These are phyloP conservation scores for Candida suzukii DNA, from an alignment of 805 yeast species.

Conservation along the genomic window DNA sequence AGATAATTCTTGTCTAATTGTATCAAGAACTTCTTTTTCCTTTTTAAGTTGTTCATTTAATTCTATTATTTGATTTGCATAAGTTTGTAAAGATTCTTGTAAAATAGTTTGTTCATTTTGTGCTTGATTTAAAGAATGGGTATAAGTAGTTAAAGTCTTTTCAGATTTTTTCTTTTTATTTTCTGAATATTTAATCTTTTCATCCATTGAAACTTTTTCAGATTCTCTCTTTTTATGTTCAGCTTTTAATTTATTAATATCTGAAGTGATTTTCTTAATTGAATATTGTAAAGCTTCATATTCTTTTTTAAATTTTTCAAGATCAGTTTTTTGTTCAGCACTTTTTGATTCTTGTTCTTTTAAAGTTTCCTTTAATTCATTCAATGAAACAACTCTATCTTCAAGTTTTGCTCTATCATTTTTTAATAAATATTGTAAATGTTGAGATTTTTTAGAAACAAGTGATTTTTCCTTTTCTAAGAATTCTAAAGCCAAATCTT, in stretches of 20 bases:
- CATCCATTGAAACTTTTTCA: conserved; percentile 64
- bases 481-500: conserved; percentile 62
- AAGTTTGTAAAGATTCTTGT: conserved; percentile 35
- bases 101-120: conserved; percentile 39
- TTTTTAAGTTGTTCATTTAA: conserved; percentile 37
- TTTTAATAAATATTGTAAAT: conserved; percentile 45
- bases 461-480: conserved; percentile 58
- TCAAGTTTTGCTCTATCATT: conserved; percentile 34
- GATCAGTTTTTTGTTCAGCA: conserved; percentile 30
- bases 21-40: conserved; percentile 55
- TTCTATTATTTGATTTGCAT: conserved; percentile 35
- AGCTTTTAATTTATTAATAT: conserved; percentile 26
- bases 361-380: conserved; percentile 34
- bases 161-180: conserved; percentile 52
- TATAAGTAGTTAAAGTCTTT: conserved; percentile 45
- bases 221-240: conserved; percentile 41
- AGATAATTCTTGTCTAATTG: conserved; percentile 58
- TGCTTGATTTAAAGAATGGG: conserved; percentile 35
- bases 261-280: conserved; percentile 15
- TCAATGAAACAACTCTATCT: conserved; percentile 29
- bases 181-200: conserved; percentile 60
- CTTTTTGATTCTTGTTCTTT: conserved; percentile 36
- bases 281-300: conserved; percentile 16
- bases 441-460: conserved; percentile 42
- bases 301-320: conserved; percentile 22